Evolutionary conservation across 805 yeast genomes (phyloP), one percentile per base, ranked within the genome.

Genomic region (Kurtzmaniella fragi): DNA sequence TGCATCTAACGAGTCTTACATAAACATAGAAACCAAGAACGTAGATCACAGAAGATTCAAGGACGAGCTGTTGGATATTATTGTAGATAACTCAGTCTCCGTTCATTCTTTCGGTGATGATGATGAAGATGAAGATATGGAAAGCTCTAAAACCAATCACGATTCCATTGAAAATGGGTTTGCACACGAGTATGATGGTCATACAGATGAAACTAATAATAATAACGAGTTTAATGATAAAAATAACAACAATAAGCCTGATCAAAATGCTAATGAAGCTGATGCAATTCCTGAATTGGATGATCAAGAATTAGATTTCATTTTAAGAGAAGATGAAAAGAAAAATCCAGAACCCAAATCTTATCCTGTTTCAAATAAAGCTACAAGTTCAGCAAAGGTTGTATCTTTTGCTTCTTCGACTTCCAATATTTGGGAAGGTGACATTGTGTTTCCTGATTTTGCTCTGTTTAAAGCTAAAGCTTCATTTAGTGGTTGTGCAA

Each of bases 381-480:
- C 31, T 13, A 5, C 31, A 13, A 12, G 8, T n/a, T 37, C 28
- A 33, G n/a, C n/a, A n/a, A n/a, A n/a, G n/a, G n/a, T n/a, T n/a
- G n/a, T n/a, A n/a, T n/a, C n/a, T n/a, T n/a, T n/a, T n/a, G n/a
- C n/a, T n/a, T n/a, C n/a, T n/a, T n/a, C n/a, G n/a, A n/a, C 27
- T 17, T 39, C 39, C 29, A 27, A 27, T 37, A 53, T 71, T 14
- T 81, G 78, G 82, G 39, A 54, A 5, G 82, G 84, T 1, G 59
- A 53, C 14, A 58, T 77, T 1, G 55, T 62, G 3, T 75, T 77
- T 59, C 73, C 77, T 4, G 75, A 75, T 14, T 66, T 75, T 39
- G 69, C 75, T 1, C 57, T 63, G 16, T 73, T 77, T 44, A 50
- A 58, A 4, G 74, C 56, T 3, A 42, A 54, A 14, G 62, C 61